phyloP scores from a whole-genome alignment of 2,329 filamentous ascomycete species.

The Neocatenulostroma microsporum region DNA sequence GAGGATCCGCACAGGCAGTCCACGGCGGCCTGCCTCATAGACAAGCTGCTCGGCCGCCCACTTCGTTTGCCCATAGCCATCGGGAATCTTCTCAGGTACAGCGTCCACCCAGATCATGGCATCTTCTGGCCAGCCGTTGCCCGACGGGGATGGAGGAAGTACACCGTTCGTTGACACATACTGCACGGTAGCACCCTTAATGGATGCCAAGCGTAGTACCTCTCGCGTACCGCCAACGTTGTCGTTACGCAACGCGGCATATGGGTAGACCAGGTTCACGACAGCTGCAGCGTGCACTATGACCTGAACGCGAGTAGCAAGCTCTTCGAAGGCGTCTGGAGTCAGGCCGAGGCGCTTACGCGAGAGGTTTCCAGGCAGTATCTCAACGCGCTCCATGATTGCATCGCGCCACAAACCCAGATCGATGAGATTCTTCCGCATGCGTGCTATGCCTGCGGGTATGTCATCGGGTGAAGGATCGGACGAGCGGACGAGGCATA shows the following conservation, averaged over 20 bases:
- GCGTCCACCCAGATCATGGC: constrained; percentile 59
- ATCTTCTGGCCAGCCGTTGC: constrained; percentile 63
- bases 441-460: constrained; percentile 60
- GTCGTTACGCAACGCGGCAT: constrained; percentile 63
- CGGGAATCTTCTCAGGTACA: constrained; percentile 59
- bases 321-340: constrained; percentile 55
- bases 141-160: constrained; percentile 55
- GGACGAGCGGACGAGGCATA: constrained; percentile 66
- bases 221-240: constrained; percentile 76
- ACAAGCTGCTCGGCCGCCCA: constrained; percentile 74
- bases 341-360: constrained; percentile 61
- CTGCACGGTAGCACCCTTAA: constrained; percentile 62
- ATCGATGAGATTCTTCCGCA: constrained; percentile 70
- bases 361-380: constrained; percentile 65
- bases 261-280: constrained; percentile 75
- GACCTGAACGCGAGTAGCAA: constrained; percentile 60
- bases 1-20: constrained; percentile 62
- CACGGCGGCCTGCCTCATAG: constrained; percentile 58
- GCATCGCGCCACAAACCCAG: constrained; percentile 69
- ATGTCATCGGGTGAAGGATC: constrained; percentile 58
- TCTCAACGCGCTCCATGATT: constrained; percentile 69
- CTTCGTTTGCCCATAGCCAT: constrained; percentile 73
- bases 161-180: constrained; percentile 77
- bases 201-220: constrained; percentile 61
- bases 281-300: constrained; percentile 71